These are phyloP conservation scores for Fusarium lateritium DNA, from an alignment of 2,329 filamentous ascomycete genomes.

Conservation along the genomic window DNA sequence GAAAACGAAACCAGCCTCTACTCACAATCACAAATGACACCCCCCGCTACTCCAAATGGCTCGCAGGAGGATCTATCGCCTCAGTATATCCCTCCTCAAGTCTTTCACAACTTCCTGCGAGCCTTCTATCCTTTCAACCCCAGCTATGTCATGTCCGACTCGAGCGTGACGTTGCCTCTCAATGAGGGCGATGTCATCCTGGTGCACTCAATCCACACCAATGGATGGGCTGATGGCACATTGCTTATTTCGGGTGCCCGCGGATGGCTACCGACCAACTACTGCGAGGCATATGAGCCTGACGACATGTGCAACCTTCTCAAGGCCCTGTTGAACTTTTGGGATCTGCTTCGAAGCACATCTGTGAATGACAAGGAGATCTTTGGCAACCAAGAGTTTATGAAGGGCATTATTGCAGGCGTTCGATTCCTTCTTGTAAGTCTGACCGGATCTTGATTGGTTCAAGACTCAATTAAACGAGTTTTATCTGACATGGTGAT, in stretches of 20 bases:
- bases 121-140: slow-evolving; percentile 95
- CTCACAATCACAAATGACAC: slow-evolving; percentile 77
- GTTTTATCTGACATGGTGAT: slow-evolving; percentile 32
- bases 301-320: slow-evolving; percentile 87
- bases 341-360: slow-evolving; percentile 88
- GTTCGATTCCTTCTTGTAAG: slow-evolving; percentile 90
- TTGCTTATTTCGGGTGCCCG: slow-evolving; percentile 86
- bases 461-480: neutral
- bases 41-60: slow-evolving; percentile 80
- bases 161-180: slow-evolving; percentile 89
- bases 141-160: slow-evolving; percentile 80
- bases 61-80: slow-evolving; percentile 71
- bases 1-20: slow-evolving; percentile 59
- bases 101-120: slow-evolving; percentile 95
- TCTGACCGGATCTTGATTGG: slow-evolving; percentile 37
- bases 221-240: slow-evolving; percentile 98
- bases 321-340: slow-evolving; percentile 89
- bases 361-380: slow-evolving; percentile 81
- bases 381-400: slow-evolving; percentile 93
- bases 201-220: slow-evolving; percentile 96
- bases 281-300: slow-evolving; percentile 95
- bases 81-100: slow-evolving; percentile 66
- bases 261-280: slow-evolving; percentile 98
- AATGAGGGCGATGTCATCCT: slow-evolving; percentile 93
- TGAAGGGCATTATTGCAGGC: slow-evolving; percentile 93